phyloP scores from a whole-genome alignment of 371 early-diverging fungal species.

The Mucor irregularis region DNA sequence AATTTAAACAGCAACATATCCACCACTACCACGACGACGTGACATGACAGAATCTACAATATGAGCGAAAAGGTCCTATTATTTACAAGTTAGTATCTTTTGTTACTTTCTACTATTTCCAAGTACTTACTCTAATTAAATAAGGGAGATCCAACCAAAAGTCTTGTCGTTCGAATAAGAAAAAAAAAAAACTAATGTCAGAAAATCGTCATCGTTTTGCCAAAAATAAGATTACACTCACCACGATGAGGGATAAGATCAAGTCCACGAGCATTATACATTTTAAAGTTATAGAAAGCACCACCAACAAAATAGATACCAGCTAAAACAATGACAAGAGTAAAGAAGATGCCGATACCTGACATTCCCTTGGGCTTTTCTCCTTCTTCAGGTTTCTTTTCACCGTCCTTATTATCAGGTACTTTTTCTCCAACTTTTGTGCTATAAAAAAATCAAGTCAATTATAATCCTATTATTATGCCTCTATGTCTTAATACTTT shows the following conservation, averaged over 20 bases:
- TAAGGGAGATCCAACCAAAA: constrained; percentile 56
- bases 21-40: constrained; percentile 48
- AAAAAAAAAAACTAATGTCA: neutral
- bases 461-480: too few species aligned
- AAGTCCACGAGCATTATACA: constrained; percentile 60
- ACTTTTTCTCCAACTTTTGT: constrained; percentile 25
- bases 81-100: neutral
- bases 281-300: constrained; percentile 57
- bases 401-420: constrained; percentile 21
- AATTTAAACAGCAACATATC: constrained; percentile 46
- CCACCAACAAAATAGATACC: constrained; percentile 61
- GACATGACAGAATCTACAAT: constrained; percentile 44
- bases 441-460: constrained; percentile 8
- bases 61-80: constrained; percentile 48
- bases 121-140: constrained; percentile 35
- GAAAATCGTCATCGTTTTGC: neutral
- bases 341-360: constrained; percentile 56
- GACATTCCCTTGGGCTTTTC: constrained; percentile 35
- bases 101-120: neutral
- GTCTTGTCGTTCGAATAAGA: constrained; percentile 34
- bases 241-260: constrained; percentile 65
- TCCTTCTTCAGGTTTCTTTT: neutral
- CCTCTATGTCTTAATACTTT: constrained; percentile 5
- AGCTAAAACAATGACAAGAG: constrained; percentile 44
- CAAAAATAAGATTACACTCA: constrained; percentile 13